These are phyloP conservation scores for Kodamaea kakaduensis DNA, from an alignment of 805 yeast species.

Conservation along the genomic window DNA sequence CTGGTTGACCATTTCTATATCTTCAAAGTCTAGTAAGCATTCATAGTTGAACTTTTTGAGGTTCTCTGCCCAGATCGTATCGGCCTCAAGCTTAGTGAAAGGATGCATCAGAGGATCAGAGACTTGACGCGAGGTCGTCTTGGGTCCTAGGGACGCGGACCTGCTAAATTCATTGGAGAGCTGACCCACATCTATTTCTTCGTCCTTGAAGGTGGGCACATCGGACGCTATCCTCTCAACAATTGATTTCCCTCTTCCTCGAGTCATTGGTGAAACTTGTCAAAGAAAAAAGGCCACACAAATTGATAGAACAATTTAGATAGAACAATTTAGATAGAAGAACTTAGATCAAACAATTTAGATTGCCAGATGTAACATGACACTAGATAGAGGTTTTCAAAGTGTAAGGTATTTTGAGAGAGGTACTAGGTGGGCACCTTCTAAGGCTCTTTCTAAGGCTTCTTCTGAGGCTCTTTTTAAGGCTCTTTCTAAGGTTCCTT, in stretches of 20 bases:
- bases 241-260: conserved; percentile 57
- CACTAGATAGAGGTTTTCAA: too few relatives aligned
- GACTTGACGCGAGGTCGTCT: not conserved
- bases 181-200: conserved; percentile 2
- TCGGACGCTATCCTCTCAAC: conserved; percentile 59
- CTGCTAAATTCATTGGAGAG: not conserved
- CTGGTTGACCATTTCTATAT: conserved; percentile 38
- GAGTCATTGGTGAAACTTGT: conserved; percentile 23
- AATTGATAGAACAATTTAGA: too few relatives aligned
- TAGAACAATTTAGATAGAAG: too few relatives aligned
- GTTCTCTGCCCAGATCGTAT: conserved; percentile 29
- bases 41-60: conserved; percentile 40
- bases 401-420: too few relatives aligned
- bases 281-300: too few relatives aligned
- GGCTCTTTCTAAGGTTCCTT: too few relatives aligned
- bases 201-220: conserved; percentile 38
- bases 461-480: too few relatives aligned
- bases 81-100: conserved; percentile 20
- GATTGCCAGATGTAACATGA: too few relatives aligned
- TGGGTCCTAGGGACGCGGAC: conserved; percentile 2
- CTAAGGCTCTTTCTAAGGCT: too few relatives aligned
- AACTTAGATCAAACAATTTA: too few relatives aligned
- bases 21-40: conserved; percentile 35
- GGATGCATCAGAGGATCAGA: conserved; percentile 23
- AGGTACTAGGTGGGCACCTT: too few relatives aligned